These are phyloP conservation scores for Escovopsis sp. DNA, from an alignment of 2,329 filamentous ascomycete species.

Conservation along the genomic window DNA sequence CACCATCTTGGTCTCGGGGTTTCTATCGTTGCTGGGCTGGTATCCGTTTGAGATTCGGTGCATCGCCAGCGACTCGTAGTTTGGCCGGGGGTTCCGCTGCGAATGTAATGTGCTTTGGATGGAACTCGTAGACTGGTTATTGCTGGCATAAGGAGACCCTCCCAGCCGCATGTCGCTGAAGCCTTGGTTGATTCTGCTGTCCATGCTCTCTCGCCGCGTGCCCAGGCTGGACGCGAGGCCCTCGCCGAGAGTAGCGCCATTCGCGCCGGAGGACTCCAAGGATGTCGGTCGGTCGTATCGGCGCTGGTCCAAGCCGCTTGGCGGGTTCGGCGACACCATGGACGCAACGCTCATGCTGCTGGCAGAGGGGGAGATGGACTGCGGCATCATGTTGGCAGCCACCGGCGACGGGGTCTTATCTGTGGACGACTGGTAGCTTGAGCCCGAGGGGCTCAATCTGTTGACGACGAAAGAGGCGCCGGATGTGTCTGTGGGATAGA, in stretches of 20 bases:
- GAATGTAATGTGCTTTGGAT: constrained; percentile 56
- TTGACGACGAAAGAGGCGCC: constrained; percentile 23
- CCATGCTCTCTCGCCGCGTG: constrained; percentile 61
- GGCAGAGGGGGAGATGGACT: constrained; percentile 37
- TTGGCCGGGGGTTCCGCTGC: constrained; percentile 43
- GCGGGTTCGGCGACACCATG: constrained; percentile 46
- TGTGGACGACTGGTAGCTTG: constrained; percentile 32
- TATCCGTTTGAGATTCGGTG: constrained; percentile 51
- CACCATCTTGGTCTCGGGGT: constrained; percentile 38
- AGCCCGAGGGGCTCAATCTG: constrained; percentile 26
- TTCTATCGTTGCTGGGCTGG: constrained; percentile 42
- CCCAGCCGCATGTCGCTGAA: constrained; percentile 56
- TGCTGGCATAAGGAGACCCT: constrained; percentile 54
- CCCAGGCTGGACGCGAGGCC: constrained; percentile 24
- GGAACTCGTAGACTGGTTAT: constrained; percentile 62
- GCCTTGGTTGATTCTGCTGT: constrained; percentile 60
- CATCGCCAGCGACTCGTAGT: constrained; percentile 35
- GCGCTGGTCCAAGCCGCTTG: constrained; percentile 25
- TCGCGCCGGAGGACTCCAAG: constrained; percentile 17
- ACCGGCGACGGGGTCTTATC: constrained; percentile 51
- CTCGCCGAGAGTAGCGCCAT: constrained; percentile 17
- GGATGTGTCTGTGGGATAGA: constrained; percentile 19
- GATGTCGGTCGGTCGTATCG: constrained; percentile 28
- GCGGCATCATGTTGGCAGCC: constrained; percentile 32
- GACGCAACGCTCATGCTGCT: constrained; percentile 51